Base-by-base conservation (phyloP, 805 yeast genomes). In the Ogataea sp. region DNA sequence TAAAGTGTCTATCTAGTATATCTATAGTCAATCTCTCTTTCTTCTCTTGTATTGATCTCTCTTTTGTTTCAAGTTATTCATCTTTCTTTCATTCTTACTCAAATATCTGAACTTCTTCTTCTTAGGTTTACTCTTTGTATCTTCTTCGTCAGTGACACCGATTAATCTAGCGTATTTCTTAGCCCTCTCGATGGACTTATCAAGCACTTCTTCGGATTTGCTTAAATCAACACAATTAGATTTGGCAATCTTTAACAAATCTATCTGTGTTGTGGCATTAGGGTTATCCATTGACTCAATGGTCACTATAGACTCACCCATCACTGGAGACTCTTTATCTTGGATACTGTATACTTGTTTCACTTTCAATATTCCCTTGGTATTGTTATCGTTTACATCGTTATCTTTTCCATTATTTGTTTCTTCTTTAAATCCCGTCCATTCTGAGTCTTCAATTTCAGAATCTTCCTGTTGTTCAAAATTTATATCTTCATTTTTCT, bases 101-200 rank as follows among this genome's bases (percentile, higher is more conserved):
- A 89, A 70, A 51, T 89, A 90, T 62, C 96, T 77, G 55, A 88
- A 88, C 71, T 89, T 89, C 71, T 78, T 81, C 72, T 81, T 82
- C 62, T 70, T 74, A 44, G 58, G 61, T 41, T 60, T 61, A 43
- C 46, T 47, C 26, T 52, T 55, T 39, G 53, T 47, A 40, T 52
- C 43, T 23, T 52, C 43, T 23, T 67, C 61, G 48, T 75, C 72
- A 32, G 68, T 59, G 47, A 69, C 72, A 15, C 84, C 78, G 47
- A 81, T 61, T 46, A 76, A 58, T 47, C 73, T 75, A 1, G 96
- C 97, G 52, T 90, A 88, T 55, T 84, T 77, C 50, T 81, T 77
- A 2, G 97, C 97, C 53, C 85, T 70, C 37, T 75, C 70, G 37
- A 90, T 78, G 38, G 95, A 80, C 44, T 78, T 73, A 33, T 83